Percentiles rank a stretch among this genome's conserved stretches.
Conservation (phyloP, 2,329 filamentous ascomycete species). For the Aspergillus ochraceus region DNA sequence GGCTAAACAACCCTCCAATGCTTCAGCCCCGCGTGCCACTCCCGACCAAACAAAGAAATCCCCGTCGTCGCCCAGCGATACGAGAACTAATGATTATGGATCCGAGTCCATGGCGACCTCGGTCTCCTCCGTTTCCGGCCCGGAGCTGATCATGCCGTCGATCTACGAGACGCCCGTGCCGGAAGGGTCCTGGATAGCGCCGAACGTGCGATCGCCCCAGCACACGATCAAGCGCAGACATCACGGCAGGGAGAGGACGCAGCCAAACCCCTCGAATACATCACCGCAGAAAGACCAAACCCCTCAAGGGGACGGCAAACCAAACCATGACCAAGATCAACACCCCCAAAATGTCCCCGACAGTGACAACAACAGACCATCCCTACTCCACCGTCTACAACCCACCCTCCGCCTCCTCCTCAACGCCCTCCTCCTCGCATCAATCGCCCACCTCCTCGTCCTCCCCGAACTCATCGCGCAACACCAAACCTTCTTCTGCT, state of each 20-base stretch:
- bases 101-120: slow-evolving; percentile 25
- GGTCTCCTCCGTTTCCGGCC: slow-evolving; percentile 33
- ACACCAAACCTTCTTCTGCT: slow-evolving; percentile 32
- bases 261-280: not conserved
- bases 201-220: slow-evolving; percentile 21
- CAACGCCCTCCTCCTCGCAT: slow-evolving; percentile 29
- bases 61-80: slow-evolving; percentile 8
- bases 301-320: not conserved
- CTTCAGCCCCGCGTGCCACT: not conserved
- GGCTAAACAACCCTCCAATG: not conserved
- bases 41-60: not conserved
- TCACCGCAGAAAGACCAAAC: not conserved
- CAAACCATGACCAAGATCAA: not conserved
- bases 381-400: not conserved
- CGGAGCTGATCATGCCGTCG: slow-evolving; percentile 43
- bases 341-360: not conserved
- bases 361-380: not conserved
- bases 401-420: slow-evolving; percentile 18
- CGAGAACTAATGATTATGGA: slow-evolving; percentile 9
- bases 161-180: slow-evolving; percentile 36
- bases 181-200: slow-evolving; percentile 36
- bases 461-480: slow-evolving; percentile 38
- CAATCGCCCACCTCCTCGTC: slow-evolving; percentile 35
- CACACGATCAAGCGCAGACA: slow-evolving; percentile 24
- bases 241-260: slow-evolving; percentile 6